Evolutionary conservation across 139 green algal species (phyloP).

Genomic region (Chlamydomonas schloesseri): DNA sequence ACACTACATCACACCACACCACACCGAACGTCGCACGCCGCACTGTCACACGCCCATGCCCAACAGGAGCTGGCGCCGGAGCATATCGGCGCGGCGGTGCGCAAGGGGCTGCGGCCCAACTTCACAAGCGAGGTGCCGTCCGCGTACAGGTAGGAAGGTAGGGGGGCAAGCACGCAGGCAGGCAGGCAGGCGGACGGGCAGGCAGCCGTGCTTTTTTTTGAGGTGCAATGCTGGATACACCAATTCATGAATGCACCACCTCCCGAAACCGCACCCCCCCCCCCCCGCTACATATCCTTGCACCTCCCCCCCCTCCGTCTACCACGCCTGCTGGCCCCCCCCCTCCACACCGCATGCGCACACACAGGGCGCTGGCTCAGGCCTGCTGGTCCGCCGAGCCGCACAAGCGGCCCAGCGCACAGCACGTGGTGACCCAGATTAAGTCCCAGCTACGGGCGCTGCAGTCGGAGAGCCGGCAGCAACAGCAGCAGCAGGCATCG

Average conservation of each 20-base stretch:
- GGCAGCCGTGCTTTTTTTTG: too few species aligned
- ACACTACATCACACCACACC: too few species aligned
- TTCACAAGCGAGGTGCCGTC: slow-evolving; percentile 22
- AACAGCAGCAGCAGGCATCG: not conserved
- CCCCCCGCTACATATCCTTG: too few species aligned
- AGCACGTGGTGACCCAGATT: slow-evolving; percentile 6
- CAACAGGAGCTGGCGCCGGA: slow-evolving; percentile 39
- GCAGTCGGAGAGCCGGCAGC: slow-evolving; percentile 25
- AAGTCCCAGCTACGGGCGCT: slow-evolving; percentile 33
- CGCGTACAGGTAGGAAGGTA: slow-evolving; percentile 1
- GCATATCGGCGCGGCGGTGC: slow-evolving; percentile 11
- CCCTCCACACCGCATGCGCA: not conserved
- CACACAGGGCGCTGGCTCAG: slow-evolving; percentile 13
- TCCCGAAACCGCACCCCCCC: not conserved
- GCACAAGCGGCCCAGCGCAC: not conserved
- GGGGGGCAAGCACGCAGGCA: not conserved
- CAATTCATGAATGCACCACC: not conserved
- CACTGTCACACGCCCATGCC: too few species aligned
- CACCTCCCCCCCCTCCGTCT: not conserved
- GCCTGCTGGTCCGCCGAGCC: slow-evolving; percentile 29
- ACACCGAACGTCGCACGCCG: too few species aligned
- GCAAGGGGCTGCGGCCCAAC: not conserved
- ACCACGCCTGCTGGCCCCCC: too few species aligned
- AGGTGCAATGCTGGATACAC: too few species aligned
- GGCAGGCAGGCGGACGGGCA: too few species aligned